Base-by-base conservation (phyloP, 2,329 filamentous ascomycete genomes). In the Apiospora koreana region DNA sequence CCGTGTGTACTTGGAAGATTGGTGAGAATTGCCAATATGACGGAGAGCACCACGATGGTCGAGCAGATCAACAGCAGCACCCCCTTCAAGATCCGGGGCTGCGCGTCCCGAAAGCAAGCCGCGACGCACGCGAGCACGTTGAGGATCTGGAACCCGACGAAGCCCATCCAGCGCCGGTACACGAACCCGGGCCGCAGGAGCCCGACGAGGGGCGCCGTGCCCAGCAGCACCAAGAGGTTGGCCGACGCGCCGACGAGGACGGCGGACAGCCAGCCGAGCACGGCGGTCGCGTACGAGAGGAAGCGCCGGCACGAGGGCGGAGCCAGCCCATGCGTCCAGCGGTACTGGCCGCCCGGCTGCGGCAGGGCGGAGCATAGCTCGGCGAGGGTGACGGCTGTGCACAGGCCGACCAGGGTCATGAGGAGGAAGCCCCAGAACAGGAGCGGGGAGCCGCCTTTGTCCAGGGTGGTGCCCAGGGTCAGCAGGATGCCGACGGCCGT, bases 361-460 rank as follows among this genome's bases (percentile, higher is more conserved):
- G 77, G 77, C 74, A 77, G 77, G 38, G 77, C 76, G 0, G 76
- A 77, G 4, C 74, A 71, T 65, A 78, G 71, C 72, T 78, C 77
- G 23, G 75, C 73, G n/a, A 78, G 76, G 21, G 74, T 75, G 12
- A 71, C 72, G 21, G 76, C 76, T 28, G 75, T 77, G 38, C 73
- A 74, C 41, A 77, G 70, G 12, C 74, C 76, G 31, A 78, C 73
- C 35, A 72, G 43, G 0, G 74, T 70, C 74, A 76, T 76, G 58
- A 75, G 41, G 0, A 77, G 69, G 65, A 77, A 76, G 3, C 76
- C 76, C 75, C 75, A 77, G 71, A 77, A 76, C 69, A 75, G 72
- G 16, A 77, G 69, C 2, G 75, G 74, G 1, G 75, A 72, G 14
- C 76, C 75, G 42, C 74, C 76, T 71, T 75, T 71, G 35, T 74